Base-by-base conservation (phyloP, 805 yeast species). In the Huiozyma naganishii region DNA sequence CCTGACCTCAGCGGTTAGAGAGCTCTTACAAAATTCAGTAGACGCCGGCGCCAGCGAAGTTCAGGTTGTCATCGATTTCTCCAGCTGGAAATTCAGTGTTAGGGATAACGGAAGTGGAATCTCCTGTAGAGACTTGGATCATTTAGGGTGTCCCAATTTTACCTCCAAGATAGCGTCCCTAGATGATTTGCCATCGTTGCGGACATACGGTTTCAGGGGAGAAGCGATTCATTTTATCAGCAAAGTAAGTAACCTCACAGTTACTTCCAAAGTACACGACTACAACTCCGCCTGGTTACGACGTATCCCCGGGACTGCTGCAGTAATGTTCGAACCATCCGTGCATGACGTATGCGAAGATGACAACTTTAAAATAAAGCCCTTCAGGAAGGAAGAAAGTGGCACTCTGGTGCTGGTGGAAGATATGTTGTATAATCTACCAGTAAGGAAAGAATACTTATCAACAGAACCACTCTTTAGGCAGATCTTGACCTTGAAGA, bases 61-160 rank as follows among this genome's bases (percentile, higher is more conserved):
- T 6, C 29, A 48, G 3, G 61, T 78, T 2, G 45, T 53, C 7
- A 29, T 74, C 3, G 71, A 71, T 45, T 51, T 65, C 4, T 41
- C 52, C 0, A 51, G 62, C 1, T 50, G 72, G 6, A 54, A 64
- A 23, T 52, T 71, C 9, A 49, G 51, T 5, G 79, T 85, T 0
- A 47, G 48, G 1, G 97, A 89, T 59, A 68, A 89, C 58, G 97
- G 97, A 0, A 28, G 17, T 2, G 97, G 97, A 0, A 75, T 89
- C 2, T 45, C 49, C 5, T 67, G 70, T 0, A 66, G 53, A 0
- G 80, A 79, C 39, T 53, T 83, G 40, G 61, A 52, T 0, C 35
- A 50, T 1, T 54, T 83, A 1, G 87, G 83, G 0, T 40, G 48
- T 10, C 61, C 70, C 13, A 66, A 74, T 52, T 64, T 62, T 44